A percentile compares a stretch with the other conserved stretches of the same genome.
phyloP scores from a whole-genome alignment of 805 yeast species.

The Ogataea nitratoaversa region DNA sequence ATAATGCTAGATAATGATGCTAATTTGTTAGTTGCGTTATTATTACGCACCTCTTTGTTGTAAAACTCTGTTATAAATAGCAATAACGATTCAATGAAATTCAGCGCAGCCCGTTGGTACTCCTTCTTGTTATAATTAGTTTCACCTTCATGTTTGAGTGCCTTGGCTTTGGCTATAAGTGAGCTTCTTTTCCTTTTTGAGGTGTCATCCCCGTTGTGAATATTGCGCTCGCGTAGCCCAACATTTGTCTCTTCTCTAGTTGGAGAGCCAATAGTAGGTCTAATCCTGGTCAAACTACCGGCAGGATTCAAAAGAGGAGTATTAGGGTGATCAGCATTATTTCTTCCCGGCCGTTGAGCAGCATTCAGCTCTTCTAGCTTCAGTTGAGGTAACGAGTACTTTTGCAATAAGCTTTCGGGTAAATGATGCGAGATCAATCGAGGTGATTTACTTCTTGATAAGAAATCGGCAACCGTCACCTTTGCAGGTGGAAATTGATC shows the following conservation, averaged over 20 bases:
- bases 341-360: neutral
- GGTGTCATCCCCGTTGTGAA: neutral
- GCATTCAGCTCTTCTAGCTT: conserved; percentile 12
- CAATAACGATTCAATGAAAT: conserved; percentile 23
- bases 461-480: conserved; percentile 3
- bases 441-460: conserved; percentile 14
- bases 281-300: no score
- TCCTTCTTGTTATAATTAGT: conserved; percentile 11
- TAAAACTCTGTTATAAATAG: conserved; percentile 23
- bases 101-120: conserved; percentile 14
- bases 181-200: neutral
- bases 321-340: no score
- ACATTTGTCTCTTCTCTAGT: no score
- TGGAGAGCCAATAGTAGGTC: no score
- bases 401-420: conserved; percentile 12
- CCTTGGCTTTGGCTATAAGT: conserved; percentile 7
- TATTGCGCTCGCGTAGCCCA: no score
- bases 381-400: conserved; percentile 15
- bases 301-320: no score
- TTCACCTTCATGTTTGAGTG: conserved; percentile 17
- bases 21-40: neutral
- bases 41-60: conserved; percentile 14
- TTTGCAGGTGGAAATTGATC: conserved; percentile 1
- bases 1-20: neutral
- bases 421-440: conserved; percentile 15